Base-by-base conservation (phyloP, 257 asterid genomes). In the Ajuga chamaepitys region DNA sequence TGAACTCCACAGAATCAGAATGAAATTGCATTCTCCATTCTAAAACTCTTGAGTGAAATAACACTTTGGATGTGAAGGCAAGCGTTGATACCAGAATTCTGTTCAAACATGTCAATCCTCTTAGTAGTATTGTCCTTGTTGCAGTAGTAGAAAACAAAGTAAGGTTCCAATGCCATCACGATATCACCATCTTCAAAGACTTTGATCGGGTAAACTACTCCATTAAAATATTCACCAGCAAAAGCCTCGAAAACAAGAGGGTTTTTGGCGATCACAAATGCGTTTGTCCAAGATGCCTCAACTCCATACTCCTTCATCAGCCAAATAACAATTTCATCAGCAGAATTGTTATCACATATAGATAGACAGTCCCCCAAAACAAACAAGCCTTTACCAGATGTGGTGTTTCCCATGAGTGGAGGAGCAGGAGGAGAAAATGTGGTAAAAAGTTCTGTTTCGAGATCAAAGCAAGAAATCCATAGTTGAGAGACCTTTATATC, bases 281-380 rank as follows among this genome's bases (percentile, higher is more conserved):
- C 65, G 17, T 68, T 79, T 4, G 7, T 50, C 88, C 88, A 77
- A 18, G 78, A 59, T 17, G 48, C 51, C 70, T 75, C 66, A 3
- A 68, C 74, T 37, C 81, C 80, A 10, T 77, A 77, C 48, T 80
- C 78, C 73, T 75, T 80, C 85, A 83, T 72, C 60, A 71, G 62
- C 85, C 83, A 83, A 5, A 83, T 55, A 20, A 51, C 70, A 42
- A 83, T 54, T 40, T 78, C 74, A 1, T 7, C 41, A 51, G 62
- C 70, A 13, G 62, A 58, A 0, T 74, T 21, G n/a, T 72, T 58
- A n/a, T 80, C 76, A 8, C 81, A 59, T 7, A 73, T 5, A 52
- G 82, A 74, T 1, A 82, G 52, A 20, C 48, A 41, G 11, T 17
- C 69, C 7, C 58, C 56, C 21, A 77, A 56, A 22, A 14, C 59